A percentile compares a stretch with the other conserved stretches of the same genome.
Conservation (phyloP, 495 filamentous ascomycete genomes). For the Penicillium chermesinum region DNA sequence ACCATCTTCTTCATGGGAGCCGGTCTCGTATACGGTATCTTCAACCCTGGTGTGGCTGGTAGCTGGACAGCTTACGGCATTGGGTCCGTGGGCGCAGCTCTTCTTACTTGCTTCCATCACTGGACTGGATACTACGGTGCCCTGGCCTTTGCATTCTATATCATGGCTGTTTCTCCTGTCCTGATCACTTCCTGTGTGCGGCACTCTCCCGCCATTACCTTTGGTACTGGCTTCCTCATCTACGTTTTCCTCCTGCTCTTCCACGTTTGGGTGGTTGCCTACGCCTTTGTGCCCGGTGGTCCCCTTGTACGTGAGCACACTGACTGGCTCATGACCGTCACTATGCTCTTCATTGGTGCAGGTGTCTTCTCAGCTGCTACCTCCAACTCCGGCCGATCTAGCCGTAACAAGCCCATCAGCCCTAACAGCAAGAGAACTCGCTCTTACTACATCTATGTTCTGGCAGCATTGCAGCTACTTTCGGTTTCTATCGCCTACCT, state of each 20-base stretch:
- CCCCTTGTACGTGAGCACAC: constrained; percentile 90
- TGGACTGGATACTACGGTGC: constrained; percentile 93
- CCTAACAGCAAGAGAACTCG: constrained; percentile 51
- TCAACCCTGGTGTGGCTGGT: constrained; percentile 60
- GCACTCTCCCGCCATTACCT: constrained; percentile 68
- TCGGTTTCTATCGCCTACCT: constrained; percentile 77
- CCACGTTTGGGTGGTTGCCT: constrained; percentile 97
- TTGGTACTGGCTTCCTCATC: constrained; percentile 80
- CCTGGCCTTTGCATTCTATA: constrained; percentile 66
- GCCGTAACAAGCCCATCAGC: constrained; percentile 46
- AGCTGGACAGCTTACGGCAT: constrained; percentile 79
- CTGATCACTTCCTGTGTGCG: constrained; percentile 69
- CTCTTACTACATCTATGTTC: constrained; percentile 70
- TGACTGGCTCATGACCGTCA: constrained; percentile 86
- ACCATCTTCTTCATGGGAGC: constrained; percentile 82
- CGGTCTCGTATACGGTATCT: constrained; percentile 75
- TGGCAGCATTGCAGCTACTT: constrained; percentile 69
- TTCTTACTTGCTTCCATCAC: constrained; percentile 71
- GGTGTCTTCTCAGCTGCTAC: constrained; percentile 75
- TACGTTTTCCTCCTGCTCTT: constrained; percentile 91
- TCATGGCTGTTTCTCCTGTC: constrained; percentile 76
- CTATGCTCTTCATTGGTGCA: constrained; percentile 76
- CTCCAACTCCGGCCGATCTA: constrained; percentile 37
- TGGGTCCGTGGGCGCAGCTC: constrained; percentile 70
- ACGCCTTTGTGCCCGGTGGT: constrained; percentile 98